Evolutionary conservation across 83 land plant genomes (phyloP), one percentile per base, ranked within the genome.

Genomic region (Isoetes engelmannii): DNA sequence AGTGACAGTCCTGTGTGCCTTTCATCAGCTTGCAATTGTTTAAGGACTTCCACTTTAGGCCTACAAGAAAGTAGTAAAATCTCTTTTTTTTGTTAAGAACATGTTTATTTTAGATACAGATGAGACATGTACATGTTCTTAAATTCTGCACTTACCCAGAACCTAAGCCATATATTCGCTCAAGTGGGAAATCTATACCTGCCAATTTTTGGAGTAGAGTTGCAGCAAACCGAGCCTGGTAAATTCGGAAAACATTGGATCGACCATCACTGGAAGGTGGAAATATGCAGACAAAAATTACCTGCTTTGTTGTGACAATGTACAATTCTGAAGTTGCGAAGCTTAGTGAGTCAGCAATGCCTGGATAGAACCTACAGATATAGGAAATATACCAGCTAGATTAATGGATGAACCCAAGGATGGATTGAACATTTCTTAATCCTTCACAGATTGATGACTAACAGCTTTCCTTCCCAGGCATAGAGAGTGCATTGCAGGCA

Each of bases 301-400:
- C 99, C 87, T 92, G 99, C 67, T 95, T 95, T 21, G 99, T 95
- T 18, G 99, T 95, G 49, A 95, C 99, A 70, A 95, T 91, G 57
- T 84, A 95, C n/a, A 95, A 9, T 63, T 78, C 77, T 67, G 97
- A 91, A 73, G 91, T 86, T 18, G 99, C 84, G 76, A 95, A 95
- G 13, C 77, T 82, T 66, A 95, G 75, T 54, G 99, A 84, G 72
- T 95, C 99, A 44, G 87, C 78, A 42, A 84, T 83, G 45, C 99
- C 99, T 43, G 99, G 99, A 68, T 95, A 95, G 17, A 95, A 89
- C 71, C 99, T 95, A 86, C 75, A 70, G 69, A 55, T 7, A 19
- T 8, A 4, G 57, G 56, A 17, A 37, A 44, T 9, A 7, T n/a
- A 17, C 21, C 68, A 0, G 8, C 18, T 56, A 68, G 67, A 13